phyloP scores from a whole-genome alignment of 441 rosid genomes.

The Erodium texanum region DNA sequence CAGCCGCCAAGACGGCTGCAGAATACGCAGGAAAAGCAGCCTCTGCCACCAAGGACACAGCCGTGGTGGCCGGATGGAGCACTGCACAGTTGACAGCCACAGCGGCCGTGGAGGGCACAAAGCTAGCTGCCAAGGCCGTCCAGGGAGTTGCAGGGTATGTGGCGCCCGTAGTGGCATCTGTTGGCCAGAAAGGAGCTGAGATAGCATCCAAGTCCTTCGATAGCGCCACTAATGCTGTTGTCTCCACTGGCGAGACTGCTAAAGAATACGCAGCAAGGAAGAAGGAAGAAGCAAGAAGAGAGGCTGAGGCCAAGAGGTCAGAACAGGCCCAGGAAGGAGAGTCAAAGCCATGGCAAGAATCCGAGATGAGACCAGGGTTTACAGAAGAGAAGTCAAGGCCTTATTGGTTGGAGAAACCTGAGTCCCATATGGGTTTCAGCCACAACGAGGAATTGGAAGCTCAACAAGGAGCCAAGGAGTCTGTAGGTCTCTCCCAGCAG shows the following conservation, averaged over 20 bases:
- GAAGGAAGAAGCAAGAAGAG: slow-evolving; percentile 5
- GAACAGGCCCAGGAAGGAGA: neutral
- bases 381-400: too few relatives aligned
- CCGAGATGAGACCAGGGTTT: too few relatives aligned
- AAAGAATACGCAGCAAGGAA: neutral
- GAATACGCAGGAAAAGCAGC: neutral
- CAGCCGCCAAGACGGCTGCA: neutral
- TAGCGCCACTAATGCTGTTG: neutral
- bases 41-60: neutral
- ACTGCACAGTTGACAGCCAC: neutral
- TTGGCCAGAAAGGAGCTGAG: neutral
- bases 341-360: neutral
- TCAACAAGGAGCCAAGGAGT: neutral
- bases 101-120: neutral
- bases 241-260: neutral
- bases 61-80: neutral
- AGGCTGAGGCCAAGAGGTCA: neutral
- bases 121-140: neutral
- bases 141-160: slow-evolving; percentile 3
- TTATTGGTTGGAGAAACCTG: too few relatives aligned
- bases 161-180: neutral
- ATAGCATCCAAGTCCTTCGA: neutral
- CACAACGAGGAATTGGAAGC: neutral
- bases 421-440: too few relatives aligned
- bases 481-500: neutral